Evolutionary conservation across 1,284 basidiomycete genomes (phyloP), one percentile per base, ranked within the genome.

Genomic region (Phlebopus sp.): DNA sequence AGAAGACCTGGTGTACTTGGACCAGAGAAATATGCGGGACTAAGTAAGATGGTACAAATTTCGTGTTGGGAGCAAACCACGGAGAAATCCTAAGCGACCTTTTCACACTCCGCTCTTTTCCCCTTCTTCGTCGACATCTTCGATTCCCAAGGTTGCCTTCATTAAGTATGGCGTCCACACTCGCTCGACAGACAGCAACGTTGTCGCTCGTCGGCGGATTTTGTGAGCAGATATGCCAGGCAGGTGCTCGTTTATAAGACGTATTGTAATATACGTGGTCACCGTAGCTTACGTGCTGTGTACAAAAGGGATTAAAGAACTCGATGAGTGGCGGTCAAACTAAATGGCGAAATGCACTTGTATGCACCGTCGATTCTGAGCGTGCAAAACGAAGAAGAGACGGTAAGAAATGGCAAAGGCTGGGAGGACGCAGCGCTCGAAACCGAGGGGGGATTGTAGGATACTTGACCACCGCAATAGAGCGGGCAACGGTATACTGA

Each of bases 11-110:
- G 67, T 30, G 65, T 63, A 66, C 64, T 63, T 53, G 49, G 40
- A 59, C 67, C 63, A 69, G 65, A 52, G 51, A 64, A 67, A 68
- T 68, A 69, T 42, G 64, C 46, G 69, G 71, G 65, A 72, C 71
- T 73, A 70, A 75, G 71, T 75, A 74, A 73, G 68, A 66, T 71
- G 69, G 60, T 67, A 66, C 52, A 62, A 66, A 56, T 46, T 59
- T 58, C 59, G 67, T 65, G 72, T 69, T 67, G 74, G 63, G 71
- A 72, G 63, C 63, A 65, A 66, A 56, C 60, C 47, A 52, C 51
- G n/a, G 56, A 59, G 51, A 60, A 62, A 60, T 58, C 55, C 47
- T 56, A 58, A 59, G 50, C 51, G 45, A 38, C 44, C 52, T 58
- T 69, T 74, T 68, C 63, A 71, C 65, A 73, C 73, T 73, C 73